Base-by-base conservation (phyloP, 1,284 basidiomycete genomes). In the Sparassis latifolia region DNA sequence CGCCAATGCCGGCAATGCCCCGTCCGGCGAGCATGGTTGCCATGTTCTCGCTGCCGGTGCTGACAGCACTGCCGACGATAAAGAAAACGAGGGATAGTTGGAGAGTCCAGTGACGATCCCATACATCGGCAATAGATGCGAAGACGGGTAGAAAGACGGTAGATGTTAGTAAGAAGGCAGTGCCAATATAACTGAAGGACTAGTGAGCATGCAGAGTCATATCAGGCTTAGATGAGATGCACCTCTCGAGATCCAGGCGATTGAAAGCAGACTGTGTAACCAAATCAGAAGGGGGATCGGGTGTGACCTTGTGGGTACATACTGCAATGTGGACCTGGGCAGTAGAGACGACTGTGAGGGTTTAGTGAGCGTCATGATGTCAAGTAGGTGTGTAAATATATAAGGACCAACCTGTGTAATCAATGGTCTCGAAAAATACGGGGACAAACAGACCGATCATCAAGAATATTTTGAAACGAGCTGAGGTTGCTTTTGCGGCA, bases 61-160 rank as follows among this genome's bases (percentile, higher is more conserved):
- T 69, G 45, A 79, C 55, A 1, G 70, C 71, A 48, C 73, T 76
- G 5, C 76, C 76, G 31, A 74, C 46, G 27, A 75, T 59, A 58
- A 79, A 78, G 50, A 76, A 60, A 7, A 75, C 10, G 5, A 79
- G 55, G 1, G 73, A 66, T 1, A 72, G 29, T 52, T 79, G 76
- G 37, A 78, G 62, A 4, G 74, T 68, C 54, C 64, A 67, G 55
- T 79, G 70, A 0, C 77, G 70, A 4, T 77, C 77, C 55, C 72
- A 70, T n/a, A 73, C 62, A 58, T 77, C 76, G 5, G 76, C 70
- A 4, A 78, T 53, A 1, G 73, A 74, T 0, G 73, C 77, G 46
- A 76, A 79, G 9, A 79, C 55, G 2, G 76, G 76, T 3, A 78
- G 62, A 58, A 79, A 79, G 37, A 77, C 74, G 4, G 77, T 75